Conservation (phyloP, 192 early-diverging fungal species). For the Oehlia diaphana region DNA sequence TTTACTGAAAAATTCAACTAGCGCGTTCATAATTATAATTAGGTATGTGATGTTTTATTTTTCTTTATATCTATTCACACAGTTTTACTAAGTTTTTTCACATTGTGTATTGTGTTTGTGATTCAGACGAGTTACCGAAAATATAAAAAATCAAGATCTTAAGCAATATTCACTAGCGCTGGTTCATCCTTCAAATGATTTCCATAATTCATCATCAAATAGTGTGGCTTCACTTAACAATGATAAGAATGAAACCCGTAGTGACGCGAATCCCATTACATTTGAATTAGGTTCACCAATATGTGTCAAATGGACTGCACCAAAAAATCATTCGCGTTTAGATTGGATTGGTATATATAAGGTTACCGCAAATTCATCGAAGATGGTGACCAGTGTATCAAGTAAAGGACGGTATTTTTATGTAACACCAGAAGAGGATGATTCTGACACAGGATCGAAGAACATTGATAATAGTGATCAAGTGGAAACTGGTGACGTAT, state of each 20-base stretch:
- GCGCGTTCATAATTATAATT: slow-evolving; percentile 32
- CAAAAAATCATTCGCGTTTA: slow-evolving; percentile 62
- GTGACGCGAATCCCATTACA: not conserved
- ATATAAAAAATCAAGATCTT: slow-evolving; percentile 33
- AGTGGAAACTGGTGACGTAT: slow-evolving; percentile 33
- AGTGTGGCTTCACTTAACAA: not conserved
- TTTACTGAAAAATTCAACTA: slow-evolving; percentile 42
- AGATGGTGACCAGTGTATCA: slow-evolving; percentile 72
- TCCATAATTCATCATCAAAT: not conserved
- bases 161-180: slow-evolving; percentile 39
- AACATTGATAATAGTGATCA: slow-evolving; percentile 42
- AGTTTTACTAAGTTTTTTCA: not conserved
- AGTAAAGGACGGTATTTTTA: slow-evolving; percentile 74
- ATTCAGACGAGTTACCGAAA: slow-evolving; percentile 37
- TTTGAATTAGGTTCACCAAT: slow-evolving; percentile 81
- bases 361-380: slow-evolving; percentile 72
- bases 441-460: slow-evolving; percentile 56
- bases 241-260: not conserved
- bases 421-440: slow-evolving; percentile 51
- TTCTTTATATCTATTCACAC: not conserved
- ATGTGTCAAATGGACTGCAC: slow-evolving; percentile 72
- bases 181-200: not conserved
- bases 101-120: not conserved
- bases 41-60: slow-evolving; percentile 32
- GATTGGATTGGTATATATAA: slow-evolving; percentile 97